Base-by-base conservation (phyloP, 2,329 filamentous ascomycete genomes). In the Atkinsonella hypoxylon region DNA sequence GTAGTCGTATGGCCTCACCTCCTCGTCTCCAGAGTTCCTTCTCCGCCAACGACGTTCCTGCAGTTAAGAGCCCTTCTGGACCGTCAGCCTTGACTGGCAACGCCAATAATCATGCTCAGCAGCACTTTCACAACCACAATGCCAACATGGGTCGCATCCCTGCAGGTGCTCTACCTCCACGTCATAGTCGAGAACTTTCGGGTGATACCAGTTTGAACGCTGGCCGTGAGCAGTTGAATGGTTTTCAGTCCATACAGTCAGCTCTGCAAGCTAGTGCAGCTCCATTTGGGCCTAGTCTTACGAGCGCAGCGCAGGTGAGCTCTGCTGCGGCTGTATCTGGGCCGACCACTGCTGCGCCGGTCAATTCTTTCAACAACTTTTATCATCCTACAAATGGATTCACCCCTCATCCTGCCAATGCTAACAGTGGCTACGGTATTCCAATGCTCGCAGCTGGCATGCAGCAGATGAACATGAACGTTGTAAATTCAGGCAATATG, bases 41-140 rank as follows among this genome's bases (percentile, higher is more conserved):
- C 70, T 96, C 93, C 10, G 82, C 88, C 49, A 93, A 86, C 66
- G 90, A 97, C 61, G 76, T 96, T 18, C 87, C 89, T 4, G 94
- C 89, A 8, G 74, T 89, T 61, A 95, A 93, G 77, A 84, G 76
- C 57, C 73, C 78, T 49, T 76, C 78, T 50, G 74, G 70, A 45
- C 67, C 76, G 45, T 61, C 63, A 34, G 62, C 66, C 50, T 62
- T 69, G 49, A 65, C 65, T 34, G 63, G 64, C 60, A 77, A 72
- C 54, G 70, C 74, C 53, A 79, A 79, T 64, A 78, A 76, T 54
- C 78, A 81, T 58, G 78, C 78, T 2, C 76, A 80, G 65, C 76
- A 81, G 66, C 78, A 81, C 57, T 75, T 81, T 48, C 86, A 87
- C 62, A 81, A 90, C 58, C 87, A 91, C 69, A 91, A 89, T 64